phyloP scores from a whole-genome alignment of 23 red algal genomes.

The Gracilaria domingensis region DNA sequence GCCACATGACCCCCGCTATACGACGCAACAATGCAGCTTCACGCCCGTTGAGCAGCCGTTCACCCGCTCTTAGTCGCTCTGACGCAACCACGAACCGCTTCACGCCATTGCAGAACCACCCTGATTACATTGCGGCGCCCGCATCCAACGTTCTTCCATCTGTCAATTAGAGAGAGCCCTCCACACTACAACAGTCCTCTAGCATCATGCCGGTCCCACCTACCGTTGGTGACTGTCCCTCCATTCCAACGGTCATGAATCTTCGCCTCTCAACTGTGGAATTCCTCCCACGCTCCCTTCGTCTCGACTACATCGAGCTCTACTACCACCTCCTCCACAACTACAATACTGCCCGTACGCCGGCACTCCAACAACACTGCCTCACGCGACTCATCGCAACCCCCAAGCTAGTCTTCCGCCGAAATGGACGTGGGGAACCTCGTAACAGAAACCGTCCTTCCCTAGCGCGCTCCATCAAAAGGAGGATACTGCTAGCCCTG shows the following conservation, averaged over 20 bases:
- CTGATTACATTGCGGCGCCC: not conserved
- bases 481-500: not conserved
- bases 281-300: not conserved
- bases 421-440: not conserved
- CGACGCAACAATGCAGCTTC: too few species aligned
- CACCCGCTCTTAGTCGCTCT: too few species aligned
- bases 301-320: not conserved
- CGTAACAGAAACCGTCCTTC: not conserved
- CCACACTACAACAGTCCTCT: not conserved
- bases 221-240: not conserved
- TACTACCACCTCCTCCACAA: not conserved
- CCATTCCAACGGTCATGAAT: not conserved
- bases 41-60: too few species aligned
- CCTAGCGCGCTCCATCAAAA: not conserved
- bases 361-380: not conserved
- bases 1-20: too few species aligned
- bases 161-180: not conserved
- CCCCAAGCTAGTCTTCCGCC: not conserved
- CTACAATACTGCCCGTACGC: not conserved
- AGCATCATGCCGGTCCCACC: not conserved
- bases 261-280: not conserved
- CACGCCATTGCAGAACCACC: not conserved
- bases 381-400: not conserved
- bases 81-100: not conserved
- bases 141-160: not conserved